These are phyloP conservation scores for Pulicaria dysenterica DNA, from an alignment of 129 eudicot species.

Conservation along the genomic window DNA sequence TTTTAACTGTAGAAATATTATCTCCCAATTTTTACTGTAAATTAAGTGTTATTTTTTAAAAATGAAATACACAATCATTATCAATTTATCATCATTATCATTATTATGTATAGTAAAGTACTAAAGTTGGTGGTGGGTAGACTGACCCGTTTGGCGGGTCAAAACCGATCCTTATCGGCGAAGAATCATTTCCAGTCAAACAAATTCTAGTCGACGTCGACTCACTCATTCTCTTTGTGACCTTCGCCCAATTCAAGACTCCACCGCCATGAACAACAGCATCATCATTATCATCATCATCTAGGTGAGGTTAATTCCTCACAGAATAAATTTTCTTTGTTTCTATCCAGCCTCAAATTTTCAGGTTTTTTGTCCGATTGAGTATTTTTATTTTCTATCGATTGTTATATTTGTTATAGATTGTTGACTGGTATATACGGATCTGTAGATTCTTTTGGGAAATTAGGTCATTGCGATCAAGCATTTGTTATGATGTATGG, in stretches of 20 bases:
- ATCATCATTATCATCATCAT: conserved; percentile 18
- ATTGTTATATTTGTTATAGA: neutral
- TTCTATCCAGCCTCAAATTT: conserved; percentile 11
- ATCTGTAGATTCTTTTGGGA: conserved; percentile 22
- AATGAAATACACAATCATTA: too few species aligned
- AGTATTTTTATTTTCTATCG: neutral
- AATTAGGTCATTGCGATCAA: conserved; percentile 14
- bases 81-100: too few species aligned
- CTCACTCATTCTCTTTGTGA: conserved; percentile 31
- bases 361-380: conserved; percentile 13
- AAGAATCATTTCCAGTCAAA: conserved; percentile 19
- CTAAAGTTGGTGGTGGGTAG: neutral
- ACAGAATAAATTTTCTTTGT: neutral
- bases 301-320: conserved; percentile 13
- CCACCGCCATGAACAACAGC: conserved; percentile 20
- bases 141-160: conserved; percentile 19
- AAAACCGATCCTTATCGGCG: conserved; percentile 22
- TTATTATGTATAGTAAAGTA: too few species aligned
- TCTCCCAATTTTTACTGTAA: too few species aligned
- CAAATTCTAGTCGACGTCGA: conserved; percentile 21
- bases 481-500: conserved; percentile 9
- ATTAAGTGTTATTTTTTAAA: too few species aligned
- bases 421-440: conserved; percentile 27
- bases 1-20: too few species aligned
- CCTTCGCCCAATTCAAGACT: conserved; percentile 24